Evolutionary conservation across 2,329 filamentous ascomycete genomes (phyloP), one percentile per base, ranked within the genome.

Genomic region (Aspergillus tubingensis): DNA sequence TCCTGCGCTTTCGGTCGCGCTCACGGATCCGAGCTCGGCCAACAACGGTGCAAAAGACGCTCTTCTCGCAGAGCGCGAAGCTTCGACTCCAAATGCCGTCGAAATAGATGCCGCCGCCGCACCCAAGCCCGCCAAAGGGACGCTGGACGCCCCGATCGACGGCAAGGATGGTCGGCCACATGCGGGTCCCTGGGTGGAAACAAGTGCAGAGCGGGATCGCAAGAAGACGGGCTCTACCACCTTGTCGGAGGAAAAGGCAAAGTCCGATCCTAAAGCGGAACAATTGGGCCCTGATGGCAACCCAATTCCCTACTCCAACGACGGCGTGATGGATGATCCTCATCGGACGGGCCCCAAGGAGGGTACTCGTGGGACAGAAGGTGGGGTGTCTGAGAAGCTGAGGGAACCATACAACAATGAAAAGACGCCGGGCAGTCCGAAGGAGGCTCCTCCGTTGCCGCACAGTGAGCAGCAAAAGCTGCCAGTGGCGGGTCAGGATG

Each of bases 121-220:
- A n/a, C 62, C 67, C 19, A 66, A 70, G 43, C 65, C 64, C n/a
- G 66, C 66, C 2, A 78, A 81, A 65, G 86, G 86, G 56, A 88
- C 87, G 54, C 92, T 92, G 74, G 89, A 95, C 80, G 91, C 91
- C 58, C 94, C 94, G 0, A 89, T 97, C 19, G 95, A 98, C 74
- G 93, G 93, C 49, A 89, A 90, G 69, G 95, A 98, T 79, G 95
- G 95, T 51, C 95, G 93, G 79, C 95, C 95, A 50, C 94, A 97
- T 73, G 86, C 89, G 19, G 95, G 95, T 1, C 95, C 95, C 2
- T 88, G 85, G 71, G 79, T 83, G 49, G 81, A 82, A 64, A 81
- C 80, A 5, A 76, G 67, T 44, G 79, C 79, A 23, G 80, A 81
- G 30, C 74, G 80, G 56, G 79, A 81, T 62, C 76, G 78, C 61